Evolutionary conservation across 495 filamentous ascomycete species (phyloP), one percentile per base, ranked within the genome.

Genomic region (Neurospora cerealis): DNA sequence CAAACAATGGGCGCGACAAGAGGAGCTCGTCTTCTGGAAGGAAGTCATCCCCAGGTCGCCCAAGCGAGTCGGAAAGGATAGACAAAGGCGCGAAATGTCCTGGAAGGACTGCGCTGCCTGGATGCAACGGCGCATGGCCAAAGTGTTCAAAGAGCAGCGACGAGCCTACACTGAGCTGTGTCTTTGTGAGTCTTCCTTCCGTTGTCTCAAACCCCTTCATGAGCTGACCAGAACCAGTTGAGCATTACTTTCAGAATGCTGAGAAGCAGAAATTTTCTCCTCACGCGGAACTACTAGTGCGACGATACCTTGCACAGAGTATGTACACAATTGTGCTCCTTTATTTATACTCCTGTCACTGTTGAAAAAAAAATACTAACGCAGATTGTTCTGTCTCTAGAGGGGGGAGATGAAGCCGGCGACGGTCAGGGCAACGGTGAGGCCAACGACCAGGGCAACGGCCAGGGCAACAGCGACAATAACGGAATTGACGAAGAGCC

Each of bases 241-340:
- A 86, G 76, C 85, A 86, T 71, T 85, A 79, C 69, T 85, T 81
- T 73, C 81, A 83, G 74, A 86, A 85, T 39, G 74, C 78, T 2
- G 77, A 78, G 19, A 79, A 74, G 2, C 69, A 75, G 3, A 76
- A 79, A 9, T 72, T 74, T 41, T 85, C 84, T 0, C 81, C 82
- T 4, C 75, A 82, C 24, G 81, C 78, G 0, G 66, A 44, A 2
- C 5, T 21, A 5, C 80, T 76, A 37, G 79, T 81, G 19, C 60
- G 70, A 9, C 77, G 80, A 41, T 80, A 83, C n/a, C 70, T 79
- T 7, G 6, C 24, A 1, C 54, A 34, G 28, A 62, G 54, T 62
- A 62, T 34, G 54, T 62, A 62, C 54, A 62, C 54, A 28, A 19
- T 17, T 3, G 34, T 62, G 28, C 54, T 32, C 28, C 54, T 62